Evolutionary conservation across 2,329 filamentous ascomycete species (phyloP), one percentile per base, ranked within the genome.

Genomic region (Stagonosporopsis rhizophila): DNA sequence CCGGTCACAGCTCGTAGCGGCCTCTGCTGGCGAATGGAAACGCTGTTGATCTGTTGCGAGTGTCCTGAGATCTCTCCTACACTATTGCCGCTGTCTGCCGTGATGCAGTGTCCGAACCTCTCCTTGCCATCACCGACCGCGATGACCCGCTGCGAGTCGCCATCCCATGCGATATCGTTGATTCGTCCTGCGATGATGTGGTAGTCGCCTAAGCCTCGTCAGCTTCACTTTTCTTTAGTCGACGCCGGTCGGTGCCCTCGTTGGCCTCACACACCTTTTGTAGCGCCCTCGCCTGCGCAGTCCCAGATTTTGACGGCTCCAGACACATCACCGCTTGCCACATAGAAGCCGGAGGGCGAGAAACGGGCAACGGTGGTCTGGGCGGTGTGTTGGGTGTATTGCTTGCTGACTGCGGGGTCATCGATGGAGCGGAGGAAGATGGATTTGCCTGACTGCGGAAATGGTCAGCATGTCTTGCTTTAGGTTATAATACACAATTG

Each of bases 151-250:
- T 97, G 93, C 59, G 91, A 96, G 78, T 99, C 95, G 54, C 93
- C 94, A 71, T 98, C 95, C 93, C 95, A 99, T 1, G 92, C 94
- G 64, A 99, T 87, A 75, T 99, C 95, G 74, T 96, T 96, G 79
- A 99, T 94, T 50, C 91, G 89, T 12, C 95, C 95, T 30, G 91
- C 92, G 70, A 98, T 93, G 78, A 98, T 97, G 72, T 87, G 85
- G 78, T 96, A 98, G 77, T 98, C 94, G 65, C 93, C 83, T 83
- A 60, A 15, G 40, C 32, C 32, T 39, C n/a, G 61, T 73, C 61
- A 73, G 70, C 65, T 60, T 67, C 59, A 65, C 60, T 66, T 58
- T 53, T 17, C 15, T n/a, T 22, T 34, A 19, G 35, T 19, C 19
- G 28, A 23, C 22, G 46, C 37, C 37, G 27, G 19, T 41, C 4